phyloP scores from a whole-genome alignment of 331 rosid genomes.

The Pyrus hybrid region DNA sequence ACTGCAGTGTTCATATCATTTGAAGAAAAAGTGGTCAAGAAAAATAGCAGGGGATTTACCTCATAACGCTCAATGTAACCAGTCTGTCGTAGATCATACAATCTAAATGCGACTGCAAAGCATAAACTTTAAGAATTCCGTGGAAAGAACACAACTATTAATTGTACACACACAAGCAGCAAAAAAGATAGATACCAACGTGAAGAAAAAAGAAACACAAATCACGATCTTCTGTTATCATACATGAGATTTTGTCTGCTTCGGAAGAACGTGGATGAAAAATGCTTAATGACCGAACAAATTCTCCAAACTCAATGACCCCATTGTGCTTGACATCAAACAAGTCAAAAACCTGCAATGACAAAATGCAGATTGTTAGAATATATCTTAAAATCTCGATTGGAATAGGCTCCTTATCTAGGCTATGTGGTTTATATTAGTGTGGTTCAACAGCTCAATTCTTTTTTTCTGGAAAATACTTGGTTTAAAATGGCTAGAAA shows the following conservation, averaged over 20 bases:
- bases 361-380: background rate
- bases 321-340: slow-evolving; percentile 66
- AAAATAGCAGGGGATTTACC: slow-evolving; percentile 29
- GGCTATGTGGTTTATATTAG: background rate
- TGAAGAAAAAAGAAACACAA: background rate
- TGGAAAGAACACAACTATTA: no score
- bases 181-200: background rate
- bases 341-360: slow-evolving; percentile 58
- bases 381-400: background rate
- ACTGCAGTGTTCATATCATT: background rate
- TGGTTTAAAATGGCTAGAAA: background rate
- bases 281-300: slow-evolving; percentile 56
- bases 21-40: background rate
- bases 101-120: slow-evolving; percentile 54
- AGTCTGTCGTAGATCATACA: slow-evolving; percentile 54
- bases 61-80: slow-evolving; percentile 48
- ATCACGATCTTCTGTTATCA: background rate
- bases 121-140: slow-evolving; percentile 1
- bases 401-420: background rate
- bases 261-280: slow-evolving; percentile 61
- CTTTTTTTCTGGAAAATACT: background rate
- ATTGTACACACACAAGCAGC: background rate
- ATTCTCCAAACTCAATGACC: slow-evolving; percentile 61
- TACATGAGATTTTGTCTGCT: slow-evolving; percentile 60
- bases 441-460: background rate